phyloP scores from a whole-genome alignment of 306 rosid species.

The Begonia fuchsioides region DNA sequence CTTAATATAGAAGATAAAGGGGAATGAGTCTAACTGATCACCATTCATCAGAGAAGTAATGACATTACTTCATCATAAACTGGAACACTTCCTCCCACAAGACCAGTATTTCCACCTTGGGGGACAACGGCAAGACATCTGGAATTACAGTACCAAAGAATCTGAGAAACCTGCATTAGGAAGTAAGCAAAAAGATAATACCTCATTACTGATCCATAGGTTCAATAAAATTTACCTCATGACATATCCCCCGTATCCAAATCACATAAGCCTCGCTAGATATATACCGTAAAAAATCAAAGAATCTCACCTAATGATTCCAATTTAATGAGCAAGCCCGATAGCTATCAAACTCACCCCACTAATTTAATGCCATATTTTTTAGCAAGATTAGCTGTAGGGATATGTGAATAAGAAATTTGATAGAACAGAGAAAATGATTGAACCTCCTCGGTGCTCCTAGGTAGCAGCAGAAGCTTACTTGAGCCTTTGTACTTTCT shows the following conservation, averaged over 20 bases:
- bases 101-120: constrained; percentile 98
- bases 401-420: too few relatives aligned
- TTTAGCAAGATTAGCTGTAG: too few relatives aligned
- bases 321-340: too few relatives aligned
- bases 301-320: too few relatives aligned
- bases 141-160: constrained; percentile 72
- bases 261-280: neutral
- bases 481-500: constrained; percentile 71
- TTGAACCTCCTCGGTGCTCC: constrained; percentile 60
- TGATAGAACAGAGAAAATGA: constrained; percentile 9
- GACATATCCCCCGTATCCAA: too few relatives aligned
- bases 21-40: too few relatives aligned
- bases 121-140: constrained; percentile 88
- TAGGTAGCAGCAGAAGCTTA: constrained; percentile 61
- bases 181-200: constrained; percentile 2
- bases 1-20: too few relatives aligned
- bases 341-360: too few relatives aligned
- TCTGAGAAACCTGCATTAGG: constrained; percentile 52
- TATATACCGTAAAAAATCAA: neutral
- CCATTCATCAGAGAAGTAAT: constrained; percentile 1
- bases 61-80: constrained; percentile 88
- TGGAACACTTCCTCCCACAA: constrained; percentile 97
- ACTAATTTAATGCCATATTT: too few relatives aligned
- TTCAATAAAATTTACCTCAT: too few relatives aligned
- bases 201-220: neutral